Conservation (phyloP, 805 yeast genomes). For the Ogataea methanolica region DNA sequence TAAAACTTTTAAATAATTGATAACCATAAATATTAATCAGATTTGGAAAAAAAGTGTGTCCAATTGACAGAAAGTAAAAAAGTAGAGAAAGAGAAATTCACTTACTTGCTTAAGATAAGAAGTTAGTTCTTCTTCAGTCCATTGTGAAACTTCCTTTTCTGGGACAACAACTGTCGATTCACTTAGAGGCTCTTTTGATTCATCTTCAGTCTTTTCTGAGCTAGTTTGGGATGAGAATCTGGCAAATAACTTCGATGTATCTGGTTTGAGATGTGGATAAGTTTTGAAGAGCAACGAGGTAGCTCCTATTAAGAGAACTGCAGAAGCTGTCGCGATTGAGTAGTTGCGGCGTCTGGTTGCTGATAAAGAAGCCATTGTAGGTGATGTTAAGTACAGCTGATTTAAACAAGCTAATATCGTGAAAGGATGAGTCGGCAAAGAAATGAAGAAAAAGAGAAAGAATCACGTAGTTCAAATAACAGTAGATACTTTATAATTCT, state of each 20-base stretch:
- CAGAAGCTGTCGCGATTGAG: conserved; percentile 37
- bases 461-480: too few relatives aligned
- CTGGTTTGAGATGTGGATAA: conserved; percentile 41
- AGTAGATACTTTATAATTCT: too few relatives aligned
- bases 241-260: conserved; percentile 3
- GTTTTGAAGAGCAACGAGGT: conserved; percentile 39
- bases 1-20: too few relatives aligned
- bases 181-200: conserved; percentile 4
- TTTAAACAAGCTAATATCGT: too few relatives aligned
- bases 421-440: too few relatives aligned
- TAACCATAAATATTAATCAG: background rate
- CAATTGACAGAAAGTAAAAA: background rate
- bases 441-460: too few relatives aligned
- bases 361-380: too few relatives aligned
- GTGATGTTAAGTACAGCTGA: too few relatives aligned
- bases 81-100: background rate
- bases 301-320: conserved; percentile 40
- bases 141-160: conserved; percentile 17
- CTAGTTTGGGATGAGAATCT: conserved; percentile 2
- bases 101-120: conserved; percentile 37
- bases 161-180: conserved; percentile 28
- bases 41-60: background rate
- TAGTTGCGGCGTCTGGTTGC: conserved; percentile 19
- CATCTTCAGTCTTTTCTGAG: conserved; percentile 2
- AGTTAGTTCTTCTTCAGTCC: conserved; percentile 35